Base-by-base conservation (phyloP, 495 filamentous ascomycete species). In the Daldinia caldariorum region DNA sequence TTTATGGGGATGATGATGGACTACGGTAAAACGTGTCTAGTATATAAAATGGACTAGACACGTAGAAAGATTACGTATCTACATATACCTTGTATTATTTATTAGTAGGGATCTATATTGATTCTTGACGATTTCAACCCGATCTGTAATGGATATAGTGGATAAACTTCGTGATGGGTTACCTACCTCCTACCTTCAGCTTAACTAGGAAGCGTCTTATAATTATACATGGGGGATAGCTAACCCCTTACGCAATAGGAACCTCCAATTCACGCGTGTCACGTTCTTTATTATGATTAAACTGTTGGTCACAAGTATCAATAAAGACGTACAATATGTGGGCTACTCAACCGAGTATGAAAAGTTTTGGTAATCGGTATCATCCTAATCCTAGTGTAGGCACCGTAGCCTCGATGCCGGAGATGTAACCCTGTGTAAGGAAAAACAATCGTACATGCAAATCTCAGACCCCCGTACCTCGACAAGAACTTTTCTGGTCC, bases 361-460 rank as follows among this genome's bases (percentile, higher is more conserved):
- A 67, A 67, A 67, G 68, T 54, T 63, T 59, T 69, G 61, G 56
- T 71, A 63, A 62, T 75, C 72, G 70, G 74, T 75, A 71, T 70
- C 72, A 70, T 69, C 72, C 70, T 75, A 75, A 73, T 75, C 75
- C 75, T 71, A 70, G 71, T 77, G 66, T 70, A 63, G 69, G 63
- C 66, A 70, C 67, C 67, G 32, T 66, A 70, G 62, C 70, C 72
- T 64, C 60, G 67, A 67, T 73, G 60, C 70, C 69, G 49, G 56
- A 66, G 62, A 69, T 61, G 64, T 57, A 37, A 71, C 66, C 71
- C 69, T 58, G 37, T 69, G 61, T 69, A 73, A 75, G 67, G 70
- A 75, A 75, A 71, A 77, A 75, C 71, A 72, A 76, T 76, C 70
- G 74, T 76, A 76, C 75, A 77, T 74, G 67, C 67, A 70, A 76